Base-by-base conservation (phyloP, 2,329 filamentous ascomycete genomes). In the Fusarium denticulatum region DNA sequence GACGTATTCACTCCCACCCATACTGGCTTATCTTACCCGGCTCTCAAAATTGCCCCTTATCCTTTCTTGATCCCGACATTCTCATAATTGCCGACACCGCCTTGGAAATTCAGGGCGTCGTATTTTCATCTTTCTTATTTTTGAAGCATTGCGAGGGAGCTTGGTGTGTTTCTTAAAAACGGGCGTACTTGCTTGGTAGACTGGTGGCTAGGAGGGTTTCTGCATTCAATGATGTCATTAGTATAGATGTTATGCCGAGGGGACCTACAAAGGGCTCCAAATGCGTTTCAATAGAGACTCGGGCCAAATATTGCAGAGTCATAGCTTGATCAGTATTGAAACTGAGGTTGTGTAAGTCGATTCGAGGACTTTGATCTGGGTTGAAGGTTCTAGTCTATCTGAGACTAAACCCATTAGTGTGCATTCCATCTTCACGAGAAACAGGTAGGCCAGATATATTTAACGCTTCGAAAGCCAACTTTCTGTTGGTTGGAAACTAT, bases 141-240 rank as follows among this genome's bases (percentile, higher is more conserved):
- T 60, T 73, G 42, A 67, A 73, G 71, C 77, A 79, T 79, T 73
- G 77, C 74, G 76, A 76, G 74, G 77, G 77, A 77, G 77, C 77
- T 76, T 40, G 28, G 64, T 73, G 75, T 74, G 74, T 78, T 78
- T 68, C 53, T 60, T 70, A 65, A 61, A 63, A 67, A 70, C 49
- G 62, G 75, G 72, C 52, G 64, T 62, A 61, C 72, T 77, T 69
- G 56, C 58, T 75, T 74, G 69, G 73, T 74, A 71, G 67, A 68
- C 65, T 60, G 57, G 65, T 63, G 46, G 71, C 56, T 43, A 42
- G 60, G 43, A 64, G 55, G 24, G 67, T 60, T 53, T 52, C 45
- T 62, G 66, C 71, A 49, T 68, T 64, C 36, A 45, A 32, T 46
- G 42, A 68, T 45, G 68, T 73, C 46, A 53, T 39, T 55, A 42